Base-by-base conservation (phyloP, 2,329 filamentous ascomycete species). In the Microsporum audouinii region DNA sequence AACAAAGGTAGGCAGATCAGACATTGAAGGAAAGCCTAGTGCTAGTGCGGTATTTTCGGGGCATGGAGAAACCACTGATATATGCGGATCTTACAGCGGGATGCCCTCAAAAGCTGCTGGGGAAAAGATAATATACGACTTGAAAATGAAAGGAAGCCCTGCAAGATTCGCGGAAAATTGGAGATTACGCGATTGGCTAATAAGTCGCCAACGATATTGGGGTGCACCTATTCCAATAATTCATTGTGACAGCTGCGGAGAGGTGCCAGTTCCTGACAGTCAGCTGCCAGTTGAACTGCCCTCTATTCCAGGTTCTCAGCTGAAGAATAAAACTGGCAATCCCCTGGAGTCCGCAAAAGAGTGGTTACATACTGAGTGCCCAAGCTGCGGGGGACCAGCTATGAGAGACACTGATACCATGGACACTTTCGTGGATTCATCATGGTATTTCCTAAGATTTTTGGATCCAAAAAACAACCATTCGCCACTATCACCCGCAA, bases 361-460 rank as follows among this genome's bases (percentile, higher is more conserved):
- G 5, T 96, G 89, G 85, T 79, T 89, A 53, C 84, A 91, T 67
- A 88, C 85, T 0, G 72, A 79, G 2, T 96, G 91, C 69, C 91
- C 91, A 23, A 74, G 68, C 56, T 96, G 91, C 68, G 76, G 81
- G 14, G 79, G 82, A 1, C 75, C 83, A 29, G 91, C 89, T 5
- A 87, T 84, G 70, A 82, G 91, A 65, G 91, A 96, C 65, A 95
- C 91, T 0, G 91, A 96, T 71, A 96, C 91, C 2, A 95, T 96
- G 91, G 91, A 96, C 72, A 96, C 91, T 0, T 96, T 96, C 74
- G 91, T 96, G 63, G 91, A 95, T 74, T 95, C 90, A 1, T 95
- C 90, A 60, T 96, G 91, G 91, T 96, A 96, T 73, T 95, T 86
- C 69, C 84, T 91, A 75, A 49, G 64, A 53, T 65, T 64, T 41